Percentiles rank a stretch among this genome's conserved stretches.
Conservation (phyloP, 2,329 filamentous ascomycete genomes). For the Trichoderma oligosporum region DNA sequence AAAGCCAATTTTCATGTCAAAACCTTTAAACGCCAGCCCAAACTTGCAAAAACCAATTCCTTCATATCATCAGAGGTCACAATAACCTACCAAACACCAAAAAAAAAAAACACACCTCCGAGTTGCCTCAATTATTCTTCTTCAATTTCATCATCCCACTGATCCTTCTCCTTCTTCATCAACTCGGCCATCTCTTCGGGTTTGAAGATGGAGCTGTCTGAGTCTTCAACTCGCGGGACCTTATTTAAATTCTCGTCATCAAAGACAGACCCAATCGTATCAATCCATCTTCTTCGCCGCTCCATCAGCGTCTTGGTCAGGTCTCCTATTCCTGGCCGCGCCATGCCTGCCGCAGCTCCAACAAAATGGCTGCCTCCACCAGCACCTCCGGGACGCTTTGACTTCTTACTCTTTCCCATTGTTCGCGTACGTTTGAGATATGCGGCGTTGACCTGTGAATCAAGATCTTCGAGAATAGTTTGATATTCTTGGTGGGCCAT, state of each 20-base stretch:
- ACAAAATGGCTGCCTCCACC: conserved; percentile 64
- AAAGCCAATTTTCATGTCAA: conserved; percentile 10
- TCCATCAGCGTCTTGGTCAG: conserved; percentile 91
- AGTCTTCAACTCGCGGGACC: conserved; percentile 65
- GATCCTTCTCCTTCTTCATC: conserved; percentile 71
- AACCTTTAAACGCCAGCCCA: not conserved
- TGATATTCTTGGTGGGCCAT: conserved; percentile 97
- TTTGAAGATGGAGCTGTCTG: conserved; percentile 68
- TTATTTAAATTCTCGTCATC: conserved; percentile 72
- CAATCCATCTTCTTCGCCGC: conserved; percentile 80
- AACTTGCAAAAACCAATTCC: not conserved
- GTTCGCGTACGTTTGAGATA: conserved; percentile 95
- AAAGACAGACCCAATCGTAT: conserved; percentile 86
- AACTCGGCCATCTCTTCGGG: conserved; percentile 66
- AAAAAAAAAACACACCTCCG: not conserved
- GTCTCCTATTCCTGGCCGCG: conserved; percentile 81
- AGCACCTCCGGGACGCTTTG: conserved; percentile 72
- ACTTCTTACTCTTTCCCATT: conserved; percentile 90
- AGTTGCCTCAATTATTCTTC: conserved; percentile 45
- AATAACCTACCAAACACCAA: not conserved
- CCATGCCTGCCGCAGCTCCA: conserved; percentile 59
- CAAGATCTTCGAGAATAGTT: conserved; percentile 94
- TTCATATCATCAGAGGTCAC: not conserved
- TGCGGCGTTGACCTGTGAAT: conserved; percentile 88
- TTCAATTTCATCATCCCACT: conserved; percentile 77